Percentiles rank a stretch among this genome's conserved stretches.
phyloP scores from a whole-genome alignment of 2,329 filamentous ascomycete genomes.

The Colletotrichum lentis region DNA sequence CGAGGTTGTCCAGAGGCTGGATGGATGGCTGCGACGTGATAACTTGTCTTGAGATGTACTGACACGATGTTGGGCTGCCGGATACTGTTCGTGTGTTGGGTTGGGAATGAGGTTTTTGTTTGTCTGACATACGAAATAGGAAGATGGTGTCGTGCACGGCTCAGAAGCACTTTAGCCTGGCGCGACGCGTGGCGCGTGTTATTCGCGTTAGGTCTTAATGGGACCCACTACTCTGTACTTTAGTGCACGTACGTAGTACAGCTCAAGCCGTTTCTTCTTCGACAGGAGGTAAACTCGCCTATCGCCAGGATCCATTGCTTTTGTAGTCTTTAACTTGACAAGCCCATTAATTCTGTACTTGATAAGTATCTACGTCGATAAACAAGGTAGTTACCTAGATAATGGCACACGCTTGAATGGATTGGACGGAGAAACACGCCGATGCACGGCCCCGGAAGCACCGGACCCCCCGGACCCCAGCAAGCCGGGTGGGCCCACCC shows the following conservation, averaged over 20 bases:
- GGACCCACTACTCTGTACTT: neutral
- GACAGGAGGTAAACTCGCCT: neutral
- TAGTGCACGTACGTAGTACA: too few species aligned
- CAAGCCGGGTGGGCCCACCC: neutral
- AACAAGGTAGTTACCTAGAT: too few species aligned
- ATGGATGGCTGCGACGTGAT: too few species aligned
- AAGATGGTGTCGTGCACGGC: neutral
- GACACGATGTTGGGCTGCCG: neutral
- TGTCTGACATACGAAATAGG: neutral
- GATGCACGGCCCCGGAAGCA: neutral
- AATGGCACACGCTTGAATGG: neutral
- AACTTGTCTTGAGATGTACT: neutral
- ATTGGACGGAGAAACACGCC: neutral
- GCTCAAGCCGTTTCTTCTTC: neutral
- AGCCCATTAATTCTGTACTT: too few species aligned
- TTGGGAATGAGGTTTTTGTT: neutral
- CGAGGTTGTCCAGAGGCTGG: too few species aligned
- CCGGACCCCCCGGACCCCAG: too few species aligned
- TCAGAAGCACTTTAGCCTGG: neutral
- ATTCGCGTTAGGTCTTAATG: neutral
- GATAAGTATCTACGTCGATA: too few species aligned
- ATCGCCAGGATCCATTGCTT: too few species aligned
- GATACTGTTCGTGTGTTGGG: neutral
- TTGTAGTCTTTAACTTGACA: too few species aligned
- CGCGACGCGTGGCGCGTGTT: slow-evolving; percentile 5